Base-by-base conservation (phyloP, 371 early-diverging fungal genomes). In the Parasitella parasitica region DNA sequence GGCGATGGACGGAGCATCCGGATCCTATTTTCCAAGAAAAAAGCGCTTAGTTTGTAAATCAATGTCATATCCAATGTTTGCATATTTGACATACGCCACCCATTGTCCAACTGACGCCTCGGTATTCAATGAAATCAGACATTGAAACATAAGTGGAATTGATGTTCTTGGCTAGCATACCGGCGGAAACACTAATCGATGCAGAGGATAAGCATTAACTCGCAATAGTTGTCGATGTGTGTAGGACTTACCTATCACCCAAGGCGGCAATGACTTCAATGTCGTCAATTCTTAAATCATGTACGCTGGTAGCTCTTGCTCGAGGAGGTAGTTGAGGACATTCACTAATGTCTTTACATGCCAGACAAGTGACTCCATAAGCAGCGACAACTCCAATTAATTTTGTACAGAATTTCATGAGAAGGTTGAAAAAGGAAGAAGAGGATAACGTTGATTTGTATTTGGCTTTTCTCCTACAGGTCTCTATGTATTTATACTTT, bases 71-170 rank as follows among this genome's bases (percentile, higher is more conserved):
- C n/a, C n/a, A n/a, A n/a, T n/a, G n/a, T n/a, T n/a, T n/a, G n/a
- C n/a, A n/a, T 32, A 13, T 12, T 32, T 18, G 20, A 37, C 63
- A 43, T 72, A 78, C 78, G 4, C 75, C 78, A 18, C 78, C 78
- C 37, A 59, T 69, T 2, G 53, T 18, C 35, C 66, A 72, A 32
- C 75, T 71, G 12, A 60, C 34, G 2, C 78, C 78, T 24, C 75
- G 62, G 39, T 70, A 71, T 59, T 78, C 67, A 28, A 54, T 64
- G 30, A 78, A 64, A 13, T 65, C 54, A 2, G 58, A 39, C 11
- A 22, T 16, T 1, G 56, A 30, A 5, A 71, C 20, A 52, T 63
- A 70, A 11, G 57, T 16, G 0, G 67, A 63, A 32, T 71, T 26
- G 9, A 66, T 53, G 48, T 78, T 78, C 13, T 46, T 60, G 2